Base-by-base conservation (phyloP, 345 rosid species). In the Acer yangbiense region DNA sequence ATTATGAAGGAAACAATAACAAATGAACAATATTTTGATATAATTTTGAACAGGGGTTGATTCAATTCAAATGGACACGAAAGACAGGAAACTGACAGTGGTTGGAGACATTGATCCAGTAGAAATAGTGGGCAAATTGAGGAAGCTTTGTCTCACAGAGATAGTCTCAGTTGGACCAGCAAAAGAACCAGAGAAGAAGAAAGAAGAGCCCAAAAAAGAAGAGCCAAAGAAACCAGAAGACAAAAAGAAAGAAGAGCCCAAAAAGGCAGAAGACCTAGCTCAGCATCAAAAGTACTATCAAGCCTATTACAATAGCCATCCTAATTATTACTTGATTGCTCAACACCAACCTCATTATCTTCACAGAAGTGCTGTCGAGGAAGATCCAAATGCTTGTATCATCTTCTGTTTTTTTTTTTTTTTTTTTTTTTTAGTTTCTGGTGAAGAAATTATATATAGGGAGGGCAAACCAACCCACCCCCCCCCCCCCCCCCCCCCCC, bases 11-110 rank as follows among this genome's bases (percentile, higher is more conserved):
- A 7, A 41, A 41, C 6, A 41, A 41, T 2, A 29, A 41, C 6
- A 41, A 4, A 7, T 5, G 44, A 41, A 41, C 44, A 41, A 41
- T 29, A 29, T 29, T 29, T 29, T 29, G 32, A 29, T 29, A 29
- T 29, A 29, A 29, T 29, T 29, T 29, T 29, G 32, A 44, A 13
- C 27, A 86, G 91, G 93, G 69, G 89, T 92, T 48, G 83, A 81
- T 14, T 88, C 93, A 1, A 69, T 91, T 23, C 11, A 88, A 58
- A 23, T 88, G 75, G 93, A 92, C 72, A 79, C 80, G 80, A 89
- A 92, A 86, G 89, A 90, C n/a, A 84, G 85, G 74, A 88, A 90
- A 73, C 25, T 91, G 84, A 93, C 95, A 1, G 78, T 89, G 32
- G 78, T 79, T 5, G 95, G 95, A 60, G 86, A 83, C 41, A 48